Percentiles rank a stretch among this genome's conserved stretches.
Conservation (phyloP, 2,329 filamentous ascomycete species). For the Trichoderma sp. region DNA sequence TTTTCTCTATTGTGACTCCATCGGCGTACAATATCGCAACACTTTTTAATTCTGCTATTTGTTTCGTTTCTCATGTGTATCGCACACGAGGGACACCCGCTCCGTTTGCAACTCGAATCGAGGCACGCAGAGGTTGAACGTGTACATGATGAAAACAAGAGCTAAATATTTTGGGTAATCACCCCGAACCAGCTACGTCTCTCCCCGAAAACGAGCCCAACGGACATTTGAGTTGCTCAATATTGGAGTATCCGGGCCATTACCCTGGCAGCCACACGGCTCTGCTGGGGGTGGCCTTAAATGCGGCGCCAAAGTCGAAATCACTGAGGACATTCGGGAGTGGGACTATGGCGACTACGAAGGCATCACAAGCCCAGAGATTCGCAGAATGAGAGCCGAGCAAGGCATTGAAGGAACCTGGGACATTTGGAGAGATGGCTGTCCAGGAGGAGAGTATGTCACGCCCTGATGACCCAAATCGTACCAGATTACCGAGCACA, state of each 20-base stretch:
- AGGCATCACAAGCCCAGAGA: constrained; percentile 73
- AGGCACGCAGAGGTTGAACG: not conserved
- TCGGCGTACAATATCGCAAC: not conserved
- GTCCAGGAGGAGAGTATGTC: constrained; percentile 80
- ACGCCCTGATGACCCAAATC: not conserved
- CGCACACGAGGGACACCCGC: not conserved
- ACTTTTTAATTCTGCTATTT: not conserved
- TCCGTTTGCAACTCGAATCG: not conserved
- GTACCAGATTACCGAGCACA: not conserved
- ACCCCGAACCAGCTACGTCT: constrained; percentile 68
- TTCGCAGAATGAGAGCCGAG: constrained; percentile 60
- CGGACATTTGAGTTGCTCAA: constrained; percentile 87
- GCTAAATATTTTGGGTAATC: constrained; percentile 1
- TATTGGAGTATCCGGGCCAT: constrained; percentile 66
- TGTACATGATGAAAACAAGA: not conserved
- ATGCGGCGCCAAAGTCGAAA: constrained; percentile 64
- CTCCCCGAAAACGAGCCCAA: constrained; percentile 81
- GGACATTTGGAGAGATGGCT: constrained; percentile 92
- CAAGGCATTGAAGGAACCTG: constrained; percentile 64
- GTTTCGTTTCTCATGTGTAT: not conserved
- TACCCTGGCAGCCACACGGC: constrained; percentile 69
- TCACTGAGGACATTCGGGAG: constrained; percentile 75
- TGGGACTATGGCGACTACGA: constrained; percentile 92
- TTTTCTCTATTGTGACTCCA: not conserved
- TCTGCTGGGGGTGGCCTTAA: constrained; percentile 44